These are phyloP conservation scores for Daucus carota DNA, from an alignment of 129 eudicot species.

Conservation along the genomic window DNA sequence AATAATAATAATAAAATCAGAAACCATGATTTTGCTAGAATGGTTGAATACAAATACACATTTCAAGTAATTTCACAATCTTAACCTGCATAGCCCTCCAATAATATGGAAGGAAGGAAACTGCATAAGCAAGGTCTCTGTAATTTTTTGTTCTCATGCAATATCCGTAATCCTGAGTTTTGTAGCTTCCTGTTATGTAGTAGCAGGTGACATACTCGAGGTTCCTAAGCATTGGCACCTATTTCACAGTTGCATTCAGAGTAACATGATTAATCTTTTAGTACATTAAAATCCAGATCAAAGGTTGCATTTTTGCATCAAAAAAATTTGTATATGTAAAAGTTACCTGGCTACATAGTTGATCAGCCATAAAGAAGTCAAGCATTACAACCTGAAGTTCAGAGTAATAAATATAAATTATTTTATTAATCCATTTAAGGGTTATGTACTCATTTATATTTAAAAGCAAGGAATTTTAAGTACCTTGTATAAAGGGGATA, in stretches of 20 bases:
- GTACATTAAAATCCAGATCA: background rate
- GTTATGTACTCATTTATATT: background rate
- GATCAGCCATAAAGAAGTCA: slow-evolving; percentile 99
- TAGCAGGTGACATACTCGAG: slow-evolving; percentile 84
- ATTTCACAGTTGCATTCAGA: slow-evolving; percentile 5
- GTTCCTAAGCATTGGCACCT: slow-evolving; percentile 94
- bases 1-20: background rate
- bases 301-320: background rate
- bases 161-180: slow-evolving; percentile 76
- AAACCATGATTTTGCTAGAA: background rate
- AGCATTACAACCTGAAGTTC: slow-evolving; percentile 58
- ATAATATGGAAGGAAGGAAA: slow-evolving; percentile 91
- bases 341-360: slow-evolving; percentile 92
- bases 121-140: slow-evolving; percentile 87
- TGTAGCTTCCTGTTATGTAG: slow-evolving; percentile 88
- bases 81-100: slow-evolving; percentile 99
- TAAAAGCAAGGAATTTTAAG: background rate
- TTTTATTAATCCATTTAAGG: background rate
- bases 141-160: slow-evolving; percentile 66
- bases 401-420: background rate
- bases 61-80: slow-evolving; percentile 7
- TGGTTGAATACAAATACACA: background rate
- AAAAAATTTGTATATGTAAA: background rate
- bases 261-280: background rate
- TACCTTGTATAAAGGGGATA: slow-evolving; percentile 86